phyloP scores from a whole-genome alignment of 2,329 filamentous ascomycete genomes.

The Hymenotorrendiella dingleyae region DNA sequence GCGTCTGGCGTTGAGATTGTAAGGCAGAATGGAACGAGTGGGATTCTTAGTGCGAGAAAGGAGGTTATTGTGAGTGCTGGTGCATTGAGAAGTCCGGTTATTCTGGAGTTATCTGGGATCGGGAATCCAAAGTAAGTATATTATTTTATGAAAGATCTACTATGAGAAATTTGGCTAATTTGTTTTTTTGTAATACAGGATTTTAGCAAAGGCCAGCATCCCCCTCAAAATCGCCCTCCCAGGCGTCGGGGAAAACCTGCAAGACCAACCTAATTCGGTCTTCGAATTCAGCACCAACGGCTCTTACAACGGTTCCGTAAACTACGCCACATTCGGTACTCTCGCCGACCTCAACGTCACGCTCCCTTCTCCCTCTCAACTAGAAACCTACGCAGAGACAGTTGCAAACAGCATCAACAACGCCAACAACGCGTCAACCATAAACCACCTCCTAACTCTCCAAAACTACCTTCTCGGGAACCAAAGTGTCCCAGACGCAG shows the following conservation, averaged over 20 bases:
- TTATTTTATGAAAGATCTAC: too few species aligned
- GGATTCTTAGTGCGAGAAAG: constrained; percentile 21
- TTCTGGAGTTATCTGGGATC: constrained; percentile 33
- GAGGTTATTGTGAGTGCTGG: constrained; percentile 31
- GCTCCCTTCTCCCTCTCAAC: not conserved
- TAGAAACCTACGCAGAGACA: not conserved
- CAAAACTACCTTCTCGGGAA: constrained; percentile 46
- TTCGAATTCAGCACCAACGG: constrained; percentile 21
- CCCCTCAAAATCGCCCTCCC: constrained; percentile 12
- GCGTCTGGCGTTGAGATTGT: constrained; percentile 22
- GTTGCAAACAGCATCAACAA: constrained; percentile 22
- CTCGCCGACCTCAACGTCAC: constrained; percentile 17
- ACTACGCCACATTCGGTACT: constrained; percentile 12
- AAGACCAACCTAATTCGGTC: constrained; percentile 21
- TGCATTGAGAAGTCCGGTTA: constrained; percentile 25
- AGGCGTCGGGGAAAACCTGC: constrained; percentile 23
- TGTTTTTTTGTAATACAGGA: constrained; percentile 3
- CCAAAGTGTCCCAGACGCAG: constrained; percentile 38
- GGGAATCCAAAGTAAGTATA: constrained; percentile 17
- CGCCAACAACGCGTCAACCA: constrained; percentile 25
- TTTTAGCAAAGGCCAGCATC: constrained; percentile 12
- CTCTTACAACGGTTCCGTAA: constrained; percentile 10
- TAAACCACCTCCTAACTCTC: constrained; percentile 37
- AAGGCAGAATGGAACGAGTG: constrained; percentile 5
- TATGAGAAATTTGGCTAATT: not conserved